Conservation (phyloP, 1,284 basidiomycete species). For the Sphaerobolus stellatus region DNA sequence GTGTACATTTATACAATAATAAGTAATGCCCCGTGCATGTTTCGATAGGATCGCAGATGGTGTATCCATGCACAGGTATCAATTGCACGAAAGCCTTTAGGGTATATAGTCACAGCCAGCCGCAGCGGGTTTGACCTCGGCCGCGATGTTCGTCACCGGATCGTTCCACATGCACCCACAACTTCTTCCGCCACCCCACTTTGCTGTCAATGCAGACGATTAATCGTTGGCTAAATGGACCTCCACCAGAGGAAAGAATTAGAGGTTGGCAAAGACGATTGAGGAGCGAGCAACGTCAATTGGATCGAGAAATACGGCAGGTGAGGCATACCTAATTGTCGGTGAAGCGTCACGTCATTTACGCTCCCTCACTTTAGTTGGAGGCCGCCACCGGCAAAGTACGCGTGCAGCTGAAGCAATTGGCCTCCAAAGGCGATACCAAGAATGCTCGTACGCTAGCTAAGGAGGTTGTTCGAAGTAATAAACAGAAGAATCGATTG, state of each 20-base stretch:
- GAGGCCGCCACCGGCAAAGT: slow-evolving; percentile 84
- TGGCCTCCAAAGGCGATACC: slow-evolving; percentile 89
- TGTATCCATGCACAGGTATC: not conserved
- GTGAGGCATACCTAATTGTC: slow-evolving; percentile 47
- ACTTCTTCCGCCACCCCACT: not conserved
- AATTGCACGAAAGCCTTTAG: not conserved
- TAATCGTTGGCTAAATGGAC: slow-evolving; percentile 91
- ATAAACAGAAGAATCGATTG: slow-evolving; percentile 92
- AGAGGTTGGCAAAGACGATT: slow-evolving; percentile 86
- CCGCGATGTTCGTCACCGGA: not conserved
- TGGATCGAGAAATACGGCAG: slow-evolving; percentile 93
- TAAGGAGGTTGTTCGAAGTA: slow-evolving; percentile 90
- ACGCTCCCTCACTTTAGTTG: slow-evolving; percentile 50
- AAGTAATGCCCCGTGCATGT: not conserved
- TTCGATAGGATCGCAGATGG: not conserved
- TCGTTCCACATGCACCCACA: not conserved
- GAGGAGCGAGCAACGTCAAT: slow-evolving; percentile 71
- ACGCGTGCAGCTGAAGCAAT: slow-evolving; percentile 80
- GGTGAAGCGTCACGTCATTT: slow-evolving; percentile 22
- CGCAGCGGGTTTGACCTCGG: not conserved
- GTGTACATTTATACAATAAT: not conserved
- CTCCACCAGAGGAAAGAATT: slow-evolving; percentile 89
- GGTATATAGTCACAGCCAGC: not conserved
- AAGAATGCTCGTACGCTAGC: slow-evolving; percentile 93
- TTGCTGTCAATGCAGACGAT: slow-evolving; percentile 72